Evolutionary conservation across 73 alveolate genomes (phyloP).

Genomic region (Symbiodinium natans): DNA sequence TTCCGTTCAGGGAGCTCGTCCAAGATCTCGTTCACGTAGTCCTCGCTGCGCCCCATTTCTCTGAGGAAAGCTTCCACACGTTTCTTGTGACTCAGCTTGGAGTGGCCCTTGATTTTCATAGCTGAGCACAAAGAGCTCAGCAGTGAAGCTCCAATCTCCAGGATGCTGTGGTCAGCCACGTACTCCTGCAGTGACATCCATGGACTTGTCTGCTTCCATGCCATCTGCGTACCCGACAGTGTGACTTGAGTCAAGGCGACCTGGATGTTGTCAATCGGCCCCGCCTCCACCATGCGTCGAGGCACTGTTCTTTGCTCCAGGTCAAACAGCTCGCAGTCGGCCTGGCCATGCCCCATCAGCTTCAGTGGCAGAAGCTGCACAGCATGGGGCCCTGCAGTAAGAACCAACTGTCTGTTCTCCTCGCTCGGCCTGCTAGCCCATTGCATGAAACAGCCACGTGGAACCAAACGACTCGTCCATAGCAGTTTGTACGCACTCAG

Average conservation of each 20-base stretch:
- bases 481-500: not conserved
- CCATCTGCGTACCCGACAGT: not conserved
- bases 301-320: not conserved
- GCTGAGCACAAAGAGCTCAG: not conserved
- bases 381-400: not conserved
- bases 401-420: not conserved
- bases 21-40: not conserved
- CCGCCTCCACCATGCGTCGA: not conserved
- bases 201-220: not conserved
- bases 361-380: not conserved
- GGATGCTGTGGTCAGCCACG: constrained; percentile 7
- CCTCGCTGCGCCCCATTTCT: not conserved
- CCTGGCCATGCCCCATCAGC: not conserved
- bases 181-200: not conserved
- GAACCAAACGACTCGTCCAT: not conserved
- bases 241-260: not conserved
- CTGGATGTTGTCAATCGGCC: not conserved
- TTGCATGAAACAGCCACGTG: not conserved
- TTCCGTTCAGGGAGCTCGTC: not conserved
- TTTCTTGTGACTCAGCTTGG: not conserved
- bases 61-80: constrained; percentile 10
- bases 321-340: not conserved
- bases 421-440: not conserved
- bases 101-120: not conserved
- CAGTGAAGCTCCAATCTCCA: not conserved